A percentile compares a stretch with the other conserved stretches of the same genome.
phyloP scores from a whole-genome alignment of 2,329 filamentous ascomycete genomes.

The Xylaria polymorpha region DNA sequence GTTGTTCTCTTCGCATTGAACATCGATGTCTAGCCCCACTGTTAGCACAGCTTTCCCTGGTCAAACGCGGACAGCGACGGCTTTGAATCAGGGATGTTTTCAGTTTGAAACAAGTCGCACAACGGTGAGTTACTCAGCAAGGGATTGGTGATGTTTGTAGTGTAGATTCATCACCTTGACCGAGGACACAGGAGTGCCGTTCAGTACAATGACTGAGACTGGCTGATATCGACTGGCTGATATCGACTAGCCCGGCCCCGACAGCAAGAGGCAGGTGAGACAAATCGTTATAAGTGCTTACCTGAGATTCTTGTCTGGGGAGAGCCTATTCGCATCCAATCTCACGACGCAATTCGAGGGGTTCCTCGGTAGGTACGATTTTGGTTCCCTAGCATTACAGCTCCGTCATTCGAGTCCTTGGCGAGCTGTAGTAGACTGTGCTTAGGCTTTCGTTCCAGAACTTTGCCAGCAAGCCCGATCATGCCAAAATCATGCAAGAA shows the following conservation, averaged over 20 bases:
- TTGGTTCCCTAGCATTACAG: slow-evolving; percentile 2
- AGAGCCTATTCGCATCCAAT: slow-evolving; percentile 6
- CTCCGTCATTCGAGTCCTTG: slow-evolving; percentile 13
- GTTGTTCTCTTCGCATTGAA: slow-evolving; percentile 38
- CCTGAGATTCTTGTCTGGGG: slow-evolving; percentile 7
- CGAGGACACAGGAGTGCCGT: background rate
- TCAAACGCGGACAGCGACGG: slow-evolving; percentile 37
- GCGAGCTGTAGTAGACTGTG: slow-evolving; percentile 12
- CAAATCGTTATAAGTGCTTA: slow-evolving; percentile 19
- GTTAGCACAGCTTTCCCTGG: slow-evolving; percentile 30
- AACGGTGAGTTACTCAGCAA: slow-evolving; percentile 19
- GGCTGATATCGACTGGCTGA: background rate
- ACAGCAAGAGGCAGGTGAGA: background rate
- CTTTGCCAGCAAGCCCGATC: slow-evolving; percentile 16
- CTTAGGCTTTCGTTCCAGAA: slow-evolving; percentile 11
- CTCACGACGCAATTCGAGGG: slow-evolving; percentile 25
- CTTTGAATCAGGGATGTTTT: slow-evolving; percentile 37
- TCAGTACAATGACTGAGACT: background rate
- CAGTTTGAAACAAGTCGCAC: slow-evolving; percentile 39
- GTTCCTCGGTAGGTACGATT: slow-evolving; percentile 13
- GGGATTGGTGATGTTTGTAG: slow-evolving; percentile 19
- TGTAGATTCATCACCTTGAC: background rate
- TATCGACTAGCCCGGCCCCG: background rate
- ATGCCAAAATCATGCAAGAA: slow-evolving; percentile 25
- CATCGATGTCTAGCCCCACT: slow-evolving; percentile 44